A percentile compares a stretch with the other conserved stretches of the same genome.
These are phyloP conservation scores for Myochromella boudieri DNA, from an alignment of 768 basidiomycete species.

Conservation along the genomic window DNA sequence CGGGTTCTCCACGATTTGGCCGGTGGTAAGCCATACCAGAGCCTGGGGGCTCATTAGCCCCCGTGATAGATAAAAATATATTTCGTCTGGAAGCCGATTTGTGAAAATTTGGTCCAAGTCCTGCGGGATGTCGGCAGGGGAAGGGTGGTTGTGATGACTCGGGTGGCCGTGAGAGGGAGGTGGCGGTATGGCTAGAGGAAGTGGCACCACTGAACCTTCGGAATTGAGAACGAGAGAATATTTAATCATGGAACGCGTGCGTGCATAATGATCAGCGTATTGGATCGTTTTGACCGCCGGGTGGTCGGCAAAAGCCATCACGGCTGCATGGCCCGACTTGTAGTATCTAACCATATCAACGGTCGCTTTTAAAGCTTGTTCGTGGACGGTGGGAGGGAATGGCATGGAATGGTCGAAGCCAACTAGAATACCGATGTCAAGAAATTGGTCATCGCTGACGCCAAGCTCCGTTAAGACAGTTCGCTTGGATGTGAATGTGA, in stretches of 20 bases:
- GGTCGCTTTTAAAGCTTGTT: slow-evolving; percentile 78
- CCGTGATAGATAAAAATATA: slow-evolving; percentile 94
- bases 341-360: slow-evolving; percentile 93
- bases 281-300: slow-evolving; percentile 76
- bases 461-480: slow-evolving; percentile 55
- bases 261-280: slow-evolving; percentile 85
- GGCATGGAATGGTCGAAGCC: slow-evolving; percentile 81
- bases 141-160: slow-evolving; percentile 64
- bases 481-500: slow-evolving; percentile 84
- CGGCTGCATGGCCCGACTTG: slow-evolving; percentile 84
- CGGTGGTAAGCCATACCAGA: slow-evolving; percentile 91
- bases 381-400: slow-evolving; percentile 81
- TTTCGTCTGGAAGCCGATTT: slow-evolving; percentile 89
- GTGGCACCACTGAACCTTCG: slow-evolving; percentile 78
- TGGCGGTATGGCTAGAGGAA: slow-evolving; percentile 66
- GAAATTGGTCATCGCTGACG: slow-evolving; percentile 86
- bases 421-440: slow-evolving; percentile 90
- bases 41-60: slow-evolving; percentile 88
- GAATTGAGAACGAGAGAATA: slow-evolving; percentile 88
- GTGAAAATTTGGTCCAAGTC: slow-evolving; percentile 97
- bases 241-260: slow-evolving; percentile 89
- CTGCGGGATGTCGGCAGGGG: slow-evolving; percentile 82
- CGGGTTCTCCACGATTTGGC: slow-evolving; percentile 80
- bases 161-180: slow-evolving; percentile 49
- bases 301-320: slow-evolving; percentile 75